A percentile compares a stretch with the other conserved stretches of the same genome.
Conservation (phyloP, 2,329 filamentous ascomycete species). For the Dactylellina parvicollis region DNA sequence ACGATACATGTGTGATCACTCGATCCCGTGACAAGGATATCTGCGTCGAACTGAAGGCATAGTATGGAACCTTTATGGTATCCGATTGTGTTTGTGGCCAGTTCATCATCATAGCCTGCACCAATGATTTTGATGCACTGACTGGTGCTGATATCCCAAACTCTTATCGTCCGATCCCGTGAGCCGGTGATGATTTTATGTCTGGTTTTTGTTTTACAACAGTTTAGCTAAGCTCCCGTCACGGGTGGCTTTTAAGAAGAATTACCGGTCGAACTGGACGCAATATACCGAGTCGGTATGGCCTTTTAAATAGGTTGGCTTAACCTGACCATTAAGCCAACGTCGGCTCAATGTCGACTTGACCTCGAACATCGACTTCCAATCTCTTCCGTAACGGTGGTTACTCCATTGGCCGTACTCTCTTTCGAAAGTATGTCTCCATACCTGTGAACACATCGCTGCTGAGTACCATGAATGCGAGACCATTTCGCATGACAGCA, state of each 20-base stretch:
- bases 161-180: constrained; percentile 90
- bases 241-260: background rate
- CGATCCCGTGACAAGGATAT: constrained; percentile 92
- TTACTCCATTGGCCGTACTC: constrained; percentile 69
- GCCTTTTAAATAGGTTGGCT: constrained; percentile 87
- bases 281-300: constrained; percentile 98
- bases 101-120: constrained; percentile 70
- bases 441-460: constrained; percentile 69
- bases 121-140: constrained; percentile 84
- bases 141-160: constrained; percentile 94
- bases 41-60: constrained; percentile 91
- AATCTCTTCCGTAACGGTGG: constrained; percentile 73
- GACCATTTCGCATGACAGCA: constrained; percentile 68
- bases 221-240: background rate
- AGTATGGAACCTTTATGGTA: constrained; percentile 93
- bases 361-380: constrained; percentile 84
- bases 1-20: constrained; percentile 92
- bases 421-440: constrained; percentile 71
- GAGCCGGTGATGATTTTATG: constrained; percentile 97
- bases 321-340: constrained; percentile 82
- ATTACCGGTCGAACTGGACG: constrained; percentile 91
- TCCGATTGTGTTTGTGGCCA: constrained; percentile 62
- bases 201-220: constrained; percentile 62
- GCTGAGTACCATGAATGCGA: constrained; percentile 69
- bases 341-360: constrained; percentile 78